Percentiles rank a stretch among this genome's conserved stretches.
Conservation (phyloP, 2,329 filamentous ascomycete genomes). For the Cordyceps tenuipes region DNA sequence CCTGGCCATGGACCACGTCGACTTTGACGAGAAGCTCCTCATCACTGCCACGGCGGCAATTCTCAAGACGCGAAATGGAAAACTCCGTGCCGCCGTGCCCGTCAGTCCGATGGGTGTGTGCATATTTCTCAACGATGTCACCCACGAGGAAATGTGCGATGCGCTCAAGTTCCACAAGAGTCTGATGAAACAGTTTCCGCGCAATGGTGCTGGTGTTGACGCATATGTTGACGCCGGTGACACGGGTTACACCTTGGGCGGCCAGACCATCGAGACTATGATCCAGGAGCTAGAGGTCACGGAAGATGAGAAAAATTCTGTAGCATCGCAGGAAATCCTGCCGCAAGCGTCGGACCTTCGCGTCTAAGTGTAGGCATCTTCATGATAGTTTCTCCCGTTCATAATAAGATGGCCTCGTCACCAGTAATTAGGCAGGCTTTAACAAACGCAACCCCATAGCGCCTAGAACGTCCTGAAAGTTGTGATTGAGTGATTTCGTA, state of each 20-base stretch:
- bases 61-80: constrained; percentile 61
- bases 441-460: too few species aligned
- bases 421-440: too few species aligned
- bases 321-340: not conserved
- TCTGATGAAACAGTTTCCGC: constrained; percentile 52
- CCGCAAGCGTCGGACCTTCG: not conserved
- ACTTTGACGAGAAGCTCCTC: constrained; percentile 58
- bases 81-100: constrained; percentile 60
- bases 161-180: constrained; percentile 57
- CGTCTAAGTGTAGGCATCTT: not conserved
- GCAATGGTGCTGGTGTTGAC: constrained; percentile 57
- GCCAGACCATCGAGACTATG: constrained; percentile 15
- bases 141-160: constrained; percentile 50
- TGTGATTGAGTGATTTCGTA: too few species aligned
- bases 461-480: too few species aligned
- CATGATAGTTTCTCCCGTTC: too few species aligned
- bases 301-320: not conserved
- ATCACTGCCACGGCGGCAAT: constrained; percentile 60
- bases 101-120: constrained; percentile 55
- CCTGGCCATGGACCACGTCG: constrained; percentile 61
- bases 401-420: too few species aligned
- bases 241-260: constrained; percentile 47
- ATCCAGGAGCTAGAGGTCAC: not conserved
- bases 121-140: constrained; percentile 60
- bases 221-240: constrained; percentile 62